Conservation (phyloP, 2,329 filamentous ascomycete genomes). For the Penicillium hordei region DNA sequence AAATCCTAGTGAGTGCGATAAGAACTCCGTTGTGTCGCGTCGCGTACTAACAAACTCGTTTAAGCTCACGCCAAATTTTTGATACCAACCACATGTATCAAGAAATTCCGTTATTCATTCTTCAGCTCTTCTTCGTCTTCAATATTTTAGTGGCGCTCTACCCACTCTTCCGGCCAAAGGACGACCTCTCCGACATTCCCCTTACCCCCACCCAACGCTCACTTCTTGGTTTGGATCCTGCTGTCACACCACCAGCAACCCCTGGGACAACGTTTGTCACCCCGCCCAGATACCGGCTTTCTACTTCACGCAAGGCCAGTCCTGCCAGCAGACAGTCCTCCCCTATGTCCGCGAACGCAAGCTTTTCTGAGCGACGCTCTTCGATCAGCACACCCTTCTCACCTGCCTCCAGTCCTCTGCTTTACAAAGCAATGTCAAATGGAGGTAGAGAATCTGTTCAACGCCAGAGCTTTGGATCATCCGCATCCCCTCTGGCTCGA, state of each 20-base stretch:
- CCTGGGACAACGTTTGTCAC: conserved; percentile 75
- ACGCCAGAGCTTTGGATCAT: conserved; percentile 53
- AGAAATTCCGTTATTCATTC: conserved; percentile 51
- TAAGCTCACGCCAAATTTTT: conserved; percentile 33
- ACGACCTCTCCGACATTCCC: conserved; percentile 83
- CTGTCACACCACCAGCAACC: conserved; percentile 60
- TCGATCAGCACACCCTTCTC: conserved; percentile 54
- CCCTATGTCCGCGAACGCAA: conserved; percentile 40
- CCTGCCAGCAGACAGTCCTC: conserved; percentile 40
- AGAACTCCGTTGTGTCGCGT: not conserved
- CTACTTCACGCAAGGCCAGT: conserved; percentile 54
- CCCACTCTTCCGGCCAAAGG: conserved; percentile 70
- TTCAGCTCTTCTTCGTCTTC: conserved; percentile 63
- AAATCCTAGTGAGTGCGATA: conserved; percentile 37
- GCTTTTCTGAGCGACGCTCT: conserved; percentile 34
- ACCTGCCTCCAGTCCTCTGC: conserved; percentile 57
- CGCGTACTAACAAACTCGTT: conserved; percentile 14
- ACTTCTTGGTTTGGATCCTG: conserved; percentile 76
- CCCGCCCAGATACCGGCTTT: conserved; percentile 81
- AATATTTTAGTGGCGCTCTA: conserved; percentile 71
- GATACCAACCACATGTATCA: conserved; percentile 41
- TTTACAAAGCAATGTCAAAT: conserved; percentile 64
- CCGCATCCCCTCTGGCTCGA: conserved; percentile 46
- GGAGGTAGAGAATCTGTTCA: conserved; percentile 41
- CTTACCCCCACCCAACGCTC: conserved; percentile 85